These are phyloP conservation scores for Abrus pulchellus DNA, from an alignment of 306 rosid genomes.

Conservation along the genomic window DNA sequence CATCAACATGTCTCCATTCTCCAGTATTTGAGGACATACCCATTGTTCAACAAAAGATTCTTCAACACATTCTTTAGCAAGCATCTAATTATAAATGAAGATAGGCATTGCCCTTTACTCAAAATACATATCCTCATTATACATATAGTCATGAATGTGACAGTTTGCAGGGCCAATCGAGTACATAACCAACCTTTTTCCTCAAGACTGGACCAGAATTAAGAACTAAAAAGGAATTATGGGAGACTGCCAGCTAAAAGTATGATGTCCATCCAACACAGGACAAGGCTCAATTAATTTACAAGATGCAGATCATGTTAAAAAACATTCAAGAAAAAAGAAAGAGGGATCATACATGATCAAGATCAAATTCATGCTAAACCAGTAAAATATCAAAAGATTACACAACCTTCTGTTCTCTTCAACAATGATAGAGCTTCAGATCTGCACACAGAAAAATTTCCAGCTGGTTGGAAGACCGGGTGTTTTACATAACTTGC, in stretches of 20 bases:
- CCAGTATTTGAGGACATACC: not conserved
- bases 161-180: not conserved
- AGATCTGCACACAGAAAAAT: conserved; percentile 60
- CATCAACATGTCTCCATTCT: not conserved
- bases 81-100: not conserved
- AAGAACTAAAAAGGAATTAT: not conserved
- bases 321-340: not conserved
- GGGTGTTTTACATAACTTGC: conserved; percentile 44
- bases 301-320: conserved; percentile 8
- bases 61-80: not conserved
- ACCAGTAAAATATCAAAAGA: conserved; percentile 27
- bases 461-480: conserved; percentile 54
- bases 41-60: conserved; percentile 3
- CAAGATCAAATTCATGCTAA: not conserved
- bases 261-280: not conserved
- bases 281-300: conserved; percentile 15
- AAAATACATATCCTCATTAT: not conserved
- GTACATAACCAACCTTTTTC: not conserved
- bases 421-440: conserved; percentile 52
- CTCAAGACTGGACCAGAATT: conserved; percentile 12
- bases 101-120: conserved; percentile 14
- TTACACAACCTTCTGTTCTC: conserved; percentile 50
- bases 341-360: not conserved
- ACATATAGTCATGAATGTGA: not conserved
- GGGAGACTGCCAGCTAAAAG: not conserved